Percentiles rank a stretch among this genome's conserved stretches.
Conservation (phyloP, 371 early-diverging fungal species). For the Mucor sp. region DNA sequence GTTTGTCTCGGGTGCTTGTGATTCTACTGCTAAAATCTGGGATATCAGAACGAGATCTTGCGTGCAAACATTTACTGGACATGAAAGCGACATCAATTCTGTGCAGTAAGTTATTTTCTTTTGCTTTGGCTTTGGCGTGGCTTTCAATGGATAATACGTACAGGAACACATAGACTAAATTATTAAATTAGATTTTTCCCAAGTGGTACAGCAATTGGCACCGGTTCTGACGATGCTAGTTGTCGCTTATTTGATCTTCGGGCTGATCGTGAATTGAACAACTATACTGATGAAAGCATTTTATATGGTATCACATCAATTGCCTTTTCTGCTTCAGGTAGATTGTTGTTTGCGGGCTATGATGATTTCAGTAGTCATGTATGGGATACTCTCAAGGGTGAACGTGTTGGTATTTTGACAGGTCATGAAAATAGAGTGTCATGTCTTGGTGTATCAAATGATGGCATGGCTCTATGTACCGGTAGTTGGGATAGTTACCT, state of each 20-base stretch:
- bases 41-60: slow-evolving; percentile 93
- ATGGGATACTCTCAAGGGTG: slow-evolving; percentile 96
- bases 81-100: slow-evolving; percentile 97
- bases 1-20: slow-evolving; percentile 97
- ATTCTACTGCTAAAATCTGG: slow-evolving; percentile 98
- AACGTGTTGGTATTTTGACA: slow-evolving; percentile 91
- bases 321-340: slow-evolving; percentile 92
- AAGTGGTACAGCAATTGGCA: slow-evolving; percentile 94
- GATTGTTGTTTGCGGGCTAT: slow-evolving; percentile 95
- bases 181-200: slow-evolving; percentile 81
- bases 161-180: not conserved
- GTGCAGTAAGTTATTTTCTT: slow-evolving; percentile 63
- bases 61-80: slow-evolving; percentile 96
- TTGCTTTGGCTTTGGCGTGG: not conserved
- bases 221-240: slow-evolving; percentile 97
- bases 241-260: slow-evolving; percentile 96
- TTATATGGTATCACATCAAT: slow-evolving; percentile 96
- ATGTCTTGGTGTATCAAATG: slow-evolving; percentile 93
- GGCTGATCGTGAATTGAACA: slow-evolving; percentile 95
- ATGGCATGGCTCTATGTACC: slow-evolving; percentile 97
- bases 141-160: not conserved
- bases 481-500: slow-evolving; percentile 96
- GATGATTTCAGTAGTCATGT: slow-evolving; percentile 98
- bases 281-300: slow-evolving; percentile 94
- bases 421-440: slow-evolving; percentile 98